Conservation (phyloP, 495 filamentous ascomycete genomes). For the Aspergillus indologenus region DNA sequence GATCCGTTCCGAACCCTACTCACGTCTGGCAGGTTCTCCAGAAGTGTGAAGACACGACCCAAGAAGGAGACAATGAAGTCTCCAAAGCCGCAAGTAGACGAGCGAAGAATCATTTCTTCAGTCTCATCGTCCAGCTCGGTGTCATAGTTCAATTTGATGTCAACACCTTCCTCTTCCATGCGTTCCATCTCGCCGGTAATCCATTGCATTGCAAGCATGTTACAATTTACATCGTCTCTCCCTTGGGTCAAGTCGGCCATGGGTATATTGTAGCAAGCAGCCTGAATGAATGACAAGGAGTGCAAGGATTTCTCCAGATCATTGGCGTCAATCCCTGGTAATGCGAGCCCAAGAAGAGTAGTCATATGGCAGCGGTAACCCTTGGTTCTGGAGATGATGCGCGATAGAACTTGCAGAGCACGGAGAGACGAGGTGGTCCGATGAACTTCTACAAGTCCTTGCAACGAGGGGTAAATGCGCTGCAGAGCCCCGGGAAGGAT, state of each 20-base stretch:
- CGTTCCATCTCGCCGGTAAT: slow-evolving; percentile 88
- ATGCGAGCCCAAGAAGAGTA: slow-evolving; percentile 80
- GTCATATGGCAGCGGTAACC: slow-evolving; percentile 95
- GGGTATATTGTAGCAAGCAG: slow-evolving; percentile 91
- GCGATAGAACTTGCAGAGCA: slow-evolving; percentile 82
- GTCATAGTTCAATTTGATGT: slow-evolving; percentile 81
- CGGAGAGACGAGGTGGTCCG: slow-evolving; percentile 91
- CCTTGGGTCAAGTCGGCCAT: slow-evolving; percentile 77
- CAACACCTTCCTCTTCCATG: slow-evolving; percentile 83
- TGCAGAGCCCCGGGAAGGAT: slow-evolving; percentile 93
- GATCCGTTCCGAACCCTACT: slow-evolving; percentile 81
- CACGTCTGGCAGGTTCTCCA: slow-evolving; percentile 93
- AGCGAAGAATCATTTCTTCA: slow-evolving; percentile 88
- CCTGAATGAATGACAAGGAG: slow-evolving; percentile 90
- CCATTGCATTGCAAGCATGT: slow-evolving; percentile 86
- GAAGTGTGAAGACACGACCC: slow-evolving; percentile 88
- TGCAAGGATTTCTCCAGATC: slow-evolving; percentile 95
- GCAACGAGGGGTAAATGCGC: slow-evolving; percentile 93
- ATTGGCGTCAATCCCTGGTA: slow-evolving; percentile 97
- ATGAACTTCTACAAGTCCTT: slow-evolving; percentile 95
- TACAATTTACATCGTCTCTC: slow-evolving; percentile 63
- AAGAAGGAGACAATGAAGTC: slow-evolving; percentile 89
- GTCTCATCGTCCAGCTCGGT: slow-evolving; percentile 78
- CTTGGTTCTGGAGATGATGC: slow-evolving; percentile 84
- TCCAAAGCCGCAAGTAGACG: slow-evolving; percentile 88